These are phyloP conservation scores for Solanum peruvianum DNA, from an alignment of 257 asterid genomes.

Conservation along the genomic window DNA sequence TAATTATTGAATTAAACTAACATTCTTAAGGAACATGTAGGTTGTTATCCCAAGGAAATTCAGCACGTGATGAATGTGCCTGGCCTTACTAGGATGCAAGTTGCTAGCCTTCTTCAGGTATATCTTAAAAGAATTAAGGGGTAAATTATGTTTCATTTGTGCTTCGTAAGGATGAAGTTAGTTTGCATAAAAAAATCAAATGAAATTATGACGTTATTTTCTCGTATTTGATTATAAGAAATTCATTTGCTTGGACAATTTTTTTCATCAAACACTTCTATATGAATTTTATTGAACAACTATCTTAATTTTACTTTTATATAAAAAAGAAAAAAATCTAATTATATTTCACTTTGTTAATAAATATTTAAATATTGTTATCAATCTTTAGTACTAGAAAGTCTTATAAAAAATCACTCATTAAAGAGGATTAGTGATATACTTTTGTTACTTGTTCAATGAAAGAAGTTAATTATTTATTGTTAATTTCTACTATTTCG, in stretches of 20 bases:
- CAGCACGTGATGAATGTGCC: constrained; percentile 5
- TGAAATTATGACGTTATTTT: neutral
- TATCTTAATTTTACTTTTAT: neutral
- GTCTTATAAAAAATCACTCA: neutral
- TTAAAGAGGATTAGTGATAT: neutral
- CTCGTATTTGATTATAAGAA: neutral
- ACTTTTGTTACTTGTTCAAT: neutral
- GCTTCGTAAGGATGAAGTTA: neutral
- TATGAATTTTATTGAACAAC: neutral
- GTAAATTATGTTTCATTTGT: neutral
- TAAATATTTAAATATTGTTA: neutral
- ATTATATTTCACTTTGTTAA: neutral
- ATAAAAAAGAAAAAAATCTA: neutral
- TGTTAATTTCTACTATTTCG: neutral
- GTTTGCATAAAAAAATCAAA: neutral
- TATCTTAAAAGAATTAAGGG: neutral
- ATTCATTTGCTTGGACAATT: neutral
- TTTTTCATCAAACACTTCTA: neutral
- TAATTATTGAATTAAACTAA: no score
- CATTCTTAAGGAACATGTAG: no score
- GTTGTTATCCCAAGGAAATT: no score
- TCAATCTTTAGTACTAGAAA: neutral
- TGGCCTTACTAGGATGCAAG: constrained; percentile 26
- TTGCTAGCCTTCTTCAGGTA: constrained; percentile 27
- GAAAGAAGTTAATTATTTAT: neutral